Conservation (phyloP, 768 basidiomycete genomes). For the Serendipita sp. region DNA sequence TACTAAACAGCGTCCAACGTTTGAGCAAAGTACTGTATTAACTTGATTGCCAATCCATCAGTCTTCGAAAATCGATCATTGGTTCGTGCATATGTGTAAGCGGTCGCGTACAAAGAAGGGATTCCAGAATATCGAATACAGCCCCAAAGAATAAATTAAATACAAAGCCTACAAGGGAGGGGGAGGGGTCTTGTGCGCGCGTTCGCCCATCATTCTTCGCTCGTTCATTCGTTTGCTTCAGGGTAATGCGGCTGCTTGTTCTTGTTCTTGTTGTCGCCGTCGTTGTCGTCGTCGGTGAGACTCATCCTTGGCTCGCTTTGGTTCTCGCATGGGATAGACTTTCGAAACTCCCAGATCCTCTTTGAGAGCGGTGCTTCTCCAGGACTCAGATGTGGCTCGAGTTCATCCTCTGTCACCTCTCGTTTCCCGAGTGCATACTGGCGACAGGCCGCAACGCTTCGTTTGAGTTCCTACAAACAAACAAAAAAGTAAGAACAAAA, state of each 20-base stretch:
- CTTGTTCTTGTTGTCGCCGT: background rate
- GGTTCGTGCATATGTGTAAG: background rate
- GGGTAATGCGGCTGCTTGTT: background rate
- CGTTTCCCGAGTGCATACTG: slow-evolving; percentile 45
- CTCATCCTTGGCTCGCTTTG: background rate
- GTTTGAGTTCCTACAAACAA: slow-evolving; percentile 37
- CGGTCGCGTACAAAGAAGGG: no score
- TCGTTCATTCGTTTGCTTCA: no score
- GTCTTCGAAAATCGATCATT: background rate
- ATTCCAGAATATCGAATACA: no score
- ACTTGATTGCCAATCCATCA: background rate
- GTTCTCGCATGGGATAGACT: background rate
- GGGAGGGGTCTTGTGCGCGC: no score
- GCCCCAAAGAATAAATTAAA: no score
- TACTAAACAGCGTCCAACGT: slow-evolving; percentile 76
- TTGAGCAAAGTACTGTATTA: slow-evolving; percentile 75
- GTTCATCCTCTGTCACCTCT: slow-evolving; percentile 42
- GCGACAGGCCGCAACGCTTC: slow-evolving; percentile 52
- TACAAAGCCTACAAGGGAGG: no score
- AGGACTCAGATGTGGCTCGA: slow-evolving; percentile 32
- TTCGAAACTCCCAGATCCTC: background rate
- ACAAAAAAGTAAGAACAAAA: slow-evolving; percentile 20
- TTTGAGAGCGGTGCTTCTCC: background rate
- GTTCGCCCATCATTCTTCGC: no score
- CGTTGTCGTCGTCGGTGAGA: background rate